A percentile compares a stretch with the other conserved stretches of the same genome.
Conservation (phyloP, 805 yeast genomes). For the Teunomyces pallodes region DNA sequence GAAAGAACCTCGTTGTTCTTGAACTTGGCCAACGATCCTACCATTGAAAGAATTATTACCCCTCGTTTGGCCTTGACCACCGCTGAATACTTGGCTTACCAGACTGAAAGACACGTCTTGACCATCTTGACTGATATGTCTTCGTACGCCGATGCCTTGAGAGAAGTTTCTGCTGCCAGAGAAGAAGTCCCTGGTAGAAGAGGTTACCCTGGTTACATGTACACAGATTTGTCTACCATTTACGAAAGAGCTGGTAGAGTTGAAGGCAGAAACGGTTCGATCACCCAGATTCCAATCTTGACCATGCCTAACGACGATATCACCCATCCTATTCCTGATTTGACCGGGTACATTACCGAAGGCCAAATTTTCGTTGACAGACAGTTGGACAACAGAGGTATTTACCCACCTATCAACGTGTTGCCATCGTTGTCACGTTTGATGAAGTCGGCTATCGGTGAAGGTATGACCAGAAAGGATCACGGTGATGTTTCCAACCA, state of each 20-base stretch:
- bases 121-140: slow-evolving; percentile 99
- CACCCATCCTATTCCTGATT: slow-evolving; percentile 99
- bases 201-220: slow-evolving; percentile 99
- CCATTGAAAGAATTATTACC: slow-evolving; percentile 98
- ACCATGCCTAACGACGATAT: slow-evolving; percentile 99
- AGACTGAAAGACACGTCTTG: slow-evolving; percentile 98
- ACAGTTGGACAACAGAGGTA: slow-evolving; percentile 92
- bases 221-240: slow-evolving; percentile 97
- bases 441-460: slow-evolving; percentile 99
- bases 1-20: slow-evolving; percentile 97
- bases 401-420: slow-evolving; percentile 98
- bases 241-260: slow-evolving; percentile 99
- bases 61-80: slow-evolving; percentile 99
- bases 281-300: slow-evolving; percentile 97
- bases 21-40: slow-evolving; percentile 98
- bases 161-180: slow-evolving; percentile 99
- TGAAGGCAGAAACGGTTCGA: slow-evolving; percentile 99
- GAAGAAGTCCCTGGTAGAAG: slow-evolving; percentile 99
- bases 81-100: slow-evolving; percentile 97
- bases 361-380: slow-evolving; percentile 98
- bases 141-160: slow-evolving; percentile 98
- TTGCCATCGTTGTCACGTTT: slow-evolving; percentile 96
- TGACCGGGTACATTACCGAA: slow-evolving; percentile 98
- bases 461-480: slow-evolving; percentile 99
- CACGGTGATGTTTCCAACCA: slow-evolving; percentile 99